These are phyloP conservation scores for Paraurostyla sp. DNA, from an alignment of 73 alveolate species.

Conservation along the genomic window DNA sequence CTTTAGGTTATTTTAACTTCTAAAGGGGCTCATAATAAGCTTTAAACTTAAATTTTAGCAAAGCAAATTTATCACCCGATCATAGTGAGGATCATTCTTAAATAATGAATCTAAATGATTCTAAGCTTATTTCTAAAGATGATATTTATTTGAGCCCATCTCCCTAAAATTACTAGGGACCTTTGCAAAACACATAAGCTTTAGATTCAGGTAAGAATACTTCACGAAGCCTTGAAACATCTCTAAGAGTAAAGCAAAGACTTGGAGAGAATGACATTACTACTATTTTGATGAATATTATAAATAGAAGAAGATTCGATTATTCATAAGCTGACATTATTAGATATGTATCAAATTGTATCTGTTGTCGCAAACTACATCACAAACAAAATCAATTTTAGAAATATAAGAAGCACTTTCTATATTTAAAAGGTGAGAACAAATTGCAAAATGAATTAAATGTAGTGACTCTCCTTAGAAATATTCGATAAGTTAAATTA, in stretches of 20 bases:
- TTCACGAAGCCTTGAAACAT: neutral
- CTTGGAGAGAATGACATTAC: neutral
- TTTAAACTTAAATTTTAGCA: too few species aligned
- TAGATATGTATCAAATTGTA: neutral
- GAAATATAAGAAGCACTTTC: slow-evolving; percentile 29
- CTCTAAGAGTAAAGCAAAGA: neutral
- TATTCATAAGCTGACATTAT: neutral
- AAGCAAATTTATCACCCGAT: too few species aligned
- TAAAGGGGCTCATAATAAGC: too few species aligned
- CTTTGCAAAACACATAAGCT: neutral
- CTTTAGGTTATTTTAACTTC: too few species aligned
- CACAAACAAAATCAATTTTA: neutral
- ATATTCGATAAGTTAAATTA: neutral
- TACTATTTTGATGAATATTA: neutral
- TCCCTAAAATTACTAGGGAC: too few species aligned
- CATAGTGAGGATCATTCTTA: too few species aligned
- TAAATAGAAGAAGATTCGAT: slow-evolving; percentile 2
- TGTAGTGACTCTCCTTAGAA: neutral
- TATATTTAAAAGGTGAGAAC: slow-evolving; percentile 11
- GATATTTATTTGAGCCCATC: too few species aligned
- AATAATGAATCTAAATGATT: too few species aligned
- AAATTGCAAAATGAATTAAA: slow-evolving; percentile 16
- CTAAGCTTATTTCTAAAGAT: too few species aligned
- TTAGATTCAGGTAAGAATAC: neutral
- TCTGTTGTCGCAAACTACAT: slow-evolving; percentile 2